Conservation (phyloP, 2,329 filamentous ascomycete species). For the Remersonia thermophila region DNA sequence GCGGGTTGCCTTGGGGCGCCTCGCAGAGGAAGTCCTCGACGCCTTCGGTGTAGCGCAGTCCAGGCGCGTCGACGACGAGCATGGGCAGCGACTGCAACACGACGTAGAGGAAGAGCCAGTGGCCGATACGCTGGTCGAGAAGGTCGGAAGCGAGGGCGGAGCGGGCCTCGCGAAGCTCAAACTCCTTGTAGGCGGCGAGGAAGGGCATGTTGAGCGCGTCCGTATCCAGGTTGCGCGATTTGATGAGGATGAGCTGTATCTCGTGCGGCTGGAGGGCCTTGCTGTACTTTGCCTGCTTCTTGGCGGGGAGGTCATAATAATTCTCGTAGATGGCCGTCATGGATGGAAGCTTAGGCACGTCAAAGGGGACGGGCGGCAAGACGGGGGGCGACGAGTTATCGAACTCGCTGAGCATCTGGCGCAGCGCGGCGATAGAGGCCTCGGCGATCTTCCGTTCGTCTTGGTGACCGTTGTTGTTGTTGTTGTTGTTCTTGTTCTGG, state of each 20-base stretch:
- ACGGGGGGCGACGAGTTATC: conserved; percentile 83
- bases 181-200: conserved; percentile 55
- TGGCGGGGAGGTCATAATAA: conserved; percentile 51
- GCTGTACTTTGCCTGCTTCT: conserved; percentile 62
- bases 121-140: conserved; percentile 57
- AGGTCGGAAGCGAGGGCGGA: conserved; percentile 55
- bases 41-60: conserved; percentile 53
- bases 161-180: conserved; percentile 56
- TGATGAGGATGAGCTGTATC: conserved; percentile 61
- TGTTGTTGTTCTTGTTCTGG: conserved; percentile 26
- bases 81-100: conserved; percentile 67
- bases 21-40: conserved; percentile 77
- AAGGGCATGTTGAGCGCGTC: conserved; percentile 48
- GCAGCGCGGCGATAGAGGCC: conserved; percentile 55
- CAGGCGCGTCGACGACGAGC: conserved; percentile 64
- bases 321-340: conserved; percentile 54
- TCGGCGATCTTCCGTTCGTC: conserved; percentile 28
- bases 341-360: conserved; percentile 65
- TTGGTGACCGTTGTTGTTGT: conserved; percentile 8
- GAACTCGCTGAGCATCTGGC: conserved; percentile 73
- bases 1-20: conserved; percentile 57
- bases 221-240: conserved; percentile 68
- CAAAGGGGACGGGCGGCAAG: conserved; percentile 81
- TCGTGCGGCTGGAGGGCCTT: conserved; percentile 69
- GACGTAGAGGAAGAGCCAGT: conserved; percentile 73